Evolutionary conservation across 345 rosid species (phyloP).

Genomic region (Mercurialis annua): DNA sequence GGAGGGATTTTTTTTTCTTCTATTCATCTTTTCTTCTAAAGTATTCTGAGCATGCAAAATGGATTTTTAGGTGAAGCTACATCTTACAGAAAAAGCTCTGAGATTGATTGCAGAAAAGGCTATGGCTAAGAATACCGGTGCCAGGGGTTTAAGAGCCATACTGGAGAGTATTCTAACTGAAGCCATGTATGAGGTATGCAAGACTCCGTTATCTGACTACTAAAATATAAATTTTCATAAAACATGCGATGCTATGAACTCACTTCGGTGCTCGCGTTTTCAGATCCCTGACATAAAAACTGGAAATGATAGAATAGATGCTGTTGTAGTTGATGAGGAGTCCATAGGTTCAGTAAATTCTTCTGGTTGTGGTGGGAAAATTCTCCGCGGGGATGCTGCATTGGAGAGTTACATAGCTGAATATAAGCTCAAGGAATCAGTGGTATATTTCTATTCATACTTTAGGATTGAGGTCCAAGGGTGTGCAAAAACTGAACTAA

Average conservation of each 20-base stretch:
- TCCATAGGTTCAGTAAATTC: constrained; percentile 55
- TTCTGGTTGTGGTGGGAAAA: constrained; percentile 66
- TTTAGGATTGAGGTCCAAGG: background rate
- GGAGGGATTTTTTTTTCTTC: too few species aligned
- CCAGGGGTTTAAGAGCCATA: constrained; percentile 87
- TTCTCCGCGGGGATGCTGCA: constrained; percentile 76
- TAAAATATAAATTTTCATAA: background rate
- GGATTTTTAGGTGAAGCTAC: constrained; percentile 73
- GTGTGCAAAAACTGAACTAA: too few species aligned
- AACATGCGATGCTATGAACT: background rate
- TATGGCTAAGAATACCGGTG: constrained; percentile 89
- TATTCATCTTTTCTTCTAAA: too few species aligned
- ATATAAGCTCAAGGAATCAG: constrained; percentile 34
- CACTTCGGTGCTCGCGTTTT: constrained; percentile 19
- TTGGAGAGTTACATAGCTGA: constrained; percentile 54
- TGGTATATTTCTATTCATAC: constrained; percentile 36
- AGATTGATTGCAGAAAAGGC: constrained; percentile 75
- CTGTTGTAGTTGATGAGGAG: constrained; percentile 78
- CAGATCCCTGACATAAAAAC: constrained; percentile 79
- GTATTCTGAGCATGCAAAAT: background rate
- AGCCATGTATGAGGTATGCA: constrained; percentile 91
- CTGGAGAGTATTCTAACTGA: constrained; percentile 86
- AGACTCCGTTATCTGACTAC: background rate
- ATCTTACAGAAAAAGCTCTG: constrained; percentile 77
- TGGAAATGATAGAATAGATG: constrained; percentile 67